A percentile compares a stretch with the other conserved stretches of the same genome.
Evolutionary conservation across 371 early-diverging fungal species (phyloP).

Genomic region (Lichtheimia ornata): DNA sequence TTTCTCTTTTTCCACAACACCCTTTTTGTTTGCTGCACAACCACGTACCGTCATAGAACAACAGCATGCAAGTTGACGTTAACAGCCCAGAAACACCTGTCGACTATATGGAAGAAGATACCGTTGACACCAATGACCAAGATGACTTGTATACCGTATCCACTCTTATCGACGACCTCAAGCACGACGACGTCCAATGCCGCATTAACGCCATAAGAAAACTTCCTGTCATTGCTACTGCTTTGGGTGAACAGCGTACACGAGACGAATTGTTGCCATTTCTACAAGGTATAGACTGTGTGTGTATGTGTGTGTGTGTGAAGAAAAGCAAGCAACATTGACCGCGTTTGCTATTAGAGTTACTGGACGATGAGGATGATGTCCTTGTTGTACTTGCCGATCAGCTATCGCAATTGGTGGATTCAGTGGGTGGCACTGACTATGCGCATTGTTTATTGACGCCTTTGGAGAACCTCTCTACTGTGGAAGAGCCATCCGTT

Average conservation of each 20-base stretch:
- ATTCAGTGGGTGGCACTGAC: conserved; percentile 88
- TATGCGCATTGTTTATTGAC: conserved; percentile 83
- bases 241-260: conserved; percentile 93
- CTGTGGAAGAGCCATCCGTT: conserved; percentile 96
- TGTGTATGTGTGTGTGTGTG: too few relatives aligned
- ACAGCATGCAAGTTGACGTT: conserved; percentile 7
- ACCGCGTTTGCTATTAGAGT: conserved; percentile 61
- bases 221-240: conserved; percentile 88
- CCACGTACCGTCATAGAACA: not conserved
- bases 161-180: conserved; percentile 93
- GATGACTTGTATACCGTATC: conserved; percentile 77
- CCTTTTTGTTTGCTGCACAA: not conserved
- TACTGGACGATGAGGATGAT: conserved; percentile 98
- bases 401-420: conserved; percentile 89
- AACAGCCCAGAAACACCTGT: not conserved
- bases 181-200: conserved; percentile 93
- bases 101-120: conserved; percentile 10
- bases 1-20: too few relatives aligned
- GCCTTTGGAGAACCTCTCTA: conserved; percentile 92
- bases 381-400: conserved; percentile 92
- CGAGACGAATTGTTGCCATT: conserved; percentile 96
- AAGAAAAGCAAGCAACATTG: not conserved
- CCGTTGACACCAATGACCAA: not conserved
- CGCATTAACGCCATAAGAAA: conserved; percentile 91
- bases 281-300: conserved; percentile 77